Evolutionary conservation across 768 basidiomycete genomes (phyloP), one percentile per base, ranked within the genome.

Genomic region (Podaxis pistillaris): DNA sequence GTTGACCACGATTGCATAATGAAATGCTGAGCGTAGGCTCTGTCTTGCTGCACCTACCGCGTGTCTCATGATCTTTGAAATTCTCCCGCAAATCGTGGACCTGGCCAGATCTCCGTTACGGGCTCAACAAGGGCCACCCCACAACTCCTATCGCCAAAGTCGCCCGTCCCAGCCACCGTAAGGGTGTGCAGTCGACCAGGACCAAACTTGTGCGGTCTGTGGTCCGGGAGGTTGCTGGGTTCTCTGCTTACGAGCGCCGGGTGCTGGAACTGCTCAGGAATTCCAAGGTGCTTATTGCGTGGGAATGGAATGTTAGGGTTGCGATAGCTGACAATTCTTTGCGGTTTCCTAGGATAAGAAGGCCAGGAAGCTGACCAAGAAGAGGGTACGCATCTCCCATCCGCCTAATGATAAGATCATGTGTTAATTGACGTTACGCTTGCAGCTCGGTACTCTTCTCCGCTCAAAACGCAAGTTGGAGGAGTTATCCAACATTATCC

Each of bases 391-490:
- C 55, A 36, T 86, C 19, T n/a, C 4, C 26, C 26, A 58, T 56
- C 58, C 15, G 38, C 22, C 17, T 53, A 64, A 55, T 47, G 37
- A 37, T 40, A 56, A 30, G 40, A 47, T 59, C 30, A 58, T 62
- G 26, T 58, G 62, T 58, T 62, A 47, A 65, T 40, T 62, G 19
- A 11, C 7, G 22, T 50, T 26, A 22, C 8, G 7, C 4, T 50
- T 28, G 62, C 71, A 95, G 94, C 89, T 99, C 72, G 97, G 97
- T 40, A 98, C 97, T n/a, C 86, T 98, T 69, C 82, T 96, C 73
- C 94, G 97, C 70, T 96, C 96, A 69, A 99, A 98, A 83, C 90
- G 94, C 82, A 99, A 99, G 86, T 78, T 99, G 74, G 97, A 99
- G 80, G 96, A 99, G 81, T 87, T 99, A 69, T 81, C 88, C 64